phyloP scores from a whole-genome alignment of 345 rosid genomes.

The Pistacia vera region DNA sequence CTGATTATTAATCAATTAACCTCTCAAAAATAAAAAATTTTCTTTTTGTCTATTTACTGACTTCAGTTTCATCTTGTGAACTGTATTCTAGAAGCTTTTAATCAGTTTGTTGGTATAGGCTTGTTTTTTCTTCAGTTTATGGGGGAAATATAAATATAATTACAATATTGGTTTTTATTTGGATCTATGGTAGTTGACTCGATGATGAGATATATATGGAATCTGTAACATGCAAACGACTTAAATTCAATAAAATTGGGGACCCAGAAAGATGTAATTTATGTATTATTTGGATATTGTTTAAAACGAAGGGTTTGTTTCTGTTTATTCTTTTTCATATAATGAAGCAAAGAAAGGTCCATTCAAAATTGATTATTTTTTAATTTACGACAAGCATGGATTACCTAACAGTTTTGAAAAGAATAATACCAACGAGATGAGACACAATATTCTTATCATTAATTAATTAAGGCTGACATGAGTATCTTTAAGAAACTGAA shows the following conservation, averaged over 20 bases:
- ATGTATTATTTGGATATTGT: background rate
- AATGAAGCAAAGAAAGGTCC: background rate
- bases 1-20: background rate
- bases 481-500: too few species aligned
- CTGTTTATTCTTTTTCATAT: background rate
- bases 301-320: background rate
- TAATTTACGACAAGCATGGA: background rate
- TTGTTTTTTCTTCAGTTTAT: background rate
- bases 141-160: too few species aligned
- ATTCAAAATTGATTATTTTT: background rate
- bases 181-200: too few species aligned
- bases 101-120: background rate
- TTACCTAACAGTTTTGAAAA: background rate
- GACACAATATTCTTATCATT: too few species aligned
- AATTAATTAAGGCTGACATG: too few species aligned
- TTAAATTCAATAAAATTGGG: too few species aligned
- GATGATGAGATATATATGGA: too few species aligned
- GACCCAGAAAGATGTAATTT: background rate
- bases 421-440: background rate
- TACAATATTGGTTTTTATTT: too few species aligned
- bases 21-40: background rate
- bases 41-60: background rate
- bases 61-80: constrained; percentile 6
- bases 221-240: too few species aligned
- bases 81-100: background rate